Conservation (phyloP, 1,284 basidiomycete species). For the Rhodotorula mucilaginosa region DNA sequence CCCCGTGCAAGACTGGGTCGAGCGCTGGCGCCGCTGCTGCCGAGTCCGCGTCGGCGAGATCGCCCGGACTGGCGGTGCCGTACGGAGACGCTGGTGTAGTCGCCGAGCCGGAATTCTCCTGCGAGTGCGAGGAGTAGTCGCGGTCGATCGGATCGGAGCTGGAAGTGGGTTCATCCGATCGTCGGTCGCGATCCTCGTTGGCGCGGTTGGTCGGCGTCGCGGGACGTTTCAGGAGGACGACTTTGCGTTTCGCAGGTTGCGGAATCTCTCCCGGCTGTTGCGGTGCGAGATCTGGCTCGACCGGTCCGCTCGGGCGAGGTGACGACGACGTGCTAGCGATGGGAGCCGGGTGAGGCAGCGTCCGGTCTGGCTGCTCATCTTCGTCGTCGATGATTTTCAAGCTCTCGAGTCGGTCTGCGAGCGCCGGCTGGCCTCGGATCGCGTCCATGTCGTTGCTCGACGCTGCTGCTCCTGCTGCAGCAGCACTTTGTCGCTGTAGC, state of each 20-base stretch:
- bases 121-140: too few species aligned
- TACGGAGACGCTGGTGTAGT: not conserved
- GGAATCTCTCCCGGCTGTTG: too few species aligned
- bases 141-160: too few species aligned
- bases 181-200: too few species aligned
- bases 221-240: slow-evolving; percentile 7
- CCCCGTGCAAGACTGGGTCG: slow-evolving; percentile 24
- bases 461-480: too few species aligned
- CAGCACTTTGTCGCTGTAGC: too few species aligned
- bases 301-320: not conserved
- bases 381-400: not conserved
- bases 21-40: not conserved
- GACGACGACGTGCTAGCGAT: slow-evolving; percentile 1
- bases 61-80: not conserved
- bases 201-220: not conserved
- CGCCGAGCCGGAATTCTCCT: too few species aligned
- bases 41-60: not conserved
- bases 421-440: not conserved
- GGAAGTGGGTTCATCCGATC: not conserved
- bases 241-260: not conserved
- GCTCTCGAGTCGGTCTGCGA: not conserved
- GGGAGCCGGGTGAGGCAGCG: not conserved
- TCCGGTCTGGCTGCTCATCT: not conserved
- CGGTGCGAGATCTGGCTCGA: not conserved
- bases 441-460: too few species aligned